Evolutionary conservation across 169 alveolate species (phyloP), one percentile per base, ranked within the genome.

Genomic region (Plasmodium reichenowi): DNA sequence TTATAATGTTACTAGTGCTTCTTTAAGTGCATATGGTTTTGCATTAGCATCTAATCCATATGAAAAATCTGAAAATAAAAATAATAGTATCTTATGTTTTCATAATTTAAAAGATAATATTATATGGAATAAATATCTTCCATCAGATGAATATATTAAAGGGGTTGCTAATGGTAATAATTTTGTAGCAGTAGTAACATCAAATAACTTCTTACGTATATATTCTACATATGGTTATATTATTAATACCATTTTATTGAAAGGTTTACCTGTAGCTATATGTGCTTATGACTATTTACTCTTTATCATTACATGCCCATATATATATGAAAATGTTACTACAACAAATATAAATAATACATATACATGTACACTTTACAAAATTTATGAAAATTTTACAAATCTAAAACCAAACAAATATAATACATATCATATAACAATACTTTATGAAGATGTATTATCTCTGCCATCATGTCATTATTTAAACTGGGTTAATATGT

Each of bases 121-220:
- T 45, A 72, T 86, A 45, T 86, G 92, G 92, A 62, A 86, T 54
- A 86, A 86, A 5, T 86, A 72, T 52, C 29, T 86, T 9, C 92
- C 92, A 70, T 59, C 43, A 45, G 92, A 72, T 38, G 92, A 86
- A 26, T 72, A 29, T 32, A 86, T 86, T 45, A 86, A 86, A 86
- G 92, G 88, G 9, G 92, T 86, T 60, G 92, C 92, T 38, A 86
- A 86, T 74, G 92, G 92, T 52, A 86, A 86, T 86, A 86, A 86
- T 52, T 86, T 86, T 66, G 92, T 86, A 26, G 92, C 92, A 3
- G 45, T 86, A 24, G 88, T 86, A 64, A 86, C 92, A 59, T 86
- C 92, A 20, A 86, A 56, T 45, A 86, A 86, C 62, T 86, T 86
- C 72, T 60, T 86, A 3, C 59, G 92, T 71, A 43, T 86, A 8